Base-by-base conservation (phyloP, 768 basidiomycete species). In the Pleurotus salmoneostramineus region DNA sequence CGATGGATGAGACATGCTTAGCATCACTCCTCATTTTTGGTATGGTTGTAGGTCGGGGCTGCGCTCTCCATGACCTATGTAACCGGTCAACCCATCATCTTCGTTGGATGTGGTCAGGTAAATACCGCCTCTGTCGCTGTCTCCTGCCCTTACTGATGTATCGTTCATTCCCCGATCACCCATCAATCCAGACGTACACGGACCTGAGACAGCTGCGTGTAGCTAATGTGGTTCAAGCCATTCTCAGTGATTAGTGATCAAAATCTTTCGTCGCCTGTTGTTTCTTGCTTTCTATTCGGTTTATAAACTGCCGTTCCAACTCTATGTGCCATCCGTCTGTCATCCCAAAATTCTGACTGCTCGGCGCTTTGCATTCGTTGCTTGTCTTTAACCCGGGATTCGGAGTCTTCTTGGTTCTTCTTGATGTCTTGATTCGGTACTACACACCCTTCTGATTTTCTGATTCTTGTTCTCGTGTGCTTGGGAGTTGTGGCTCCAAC, bases 21-120 rank as follows among this genome's bases (percentile, higher is more conserved):
- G 14, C 37, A 40, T 40, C 37, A 40, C 32, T 42, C 2, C 32
- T 31, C 34, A 3, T 58, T 14, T 15, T 6, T 36, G 6, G 40
- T 35, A 15, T 40, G 12, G 4, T 15, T n/a, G 2, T 66, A 97
- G 95, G 96, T 99, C 51, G 97, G 97, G 36, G 97, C 97, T 5
- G 97, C 97, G 6, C 79, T 99, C 54, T 97, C 94, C 3, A 98
- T 99, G 97, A 97, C 96, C 51, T 98, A 97, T 72, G 93, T 98
- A 56, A 98, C 97, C 2, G 96, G 97, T 21, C 95, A 98, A 68
- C 96, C 97, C 14, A 98, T 99, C 74, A 81, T 98, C 21, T 99
- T 99, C 69, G 94, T 99, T 62, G 97, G 97, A 5, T 97, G 94
- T 66, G 97, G 97, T 37, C 95, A 95, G 88, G 91, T 93, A 62